Conservation (phyloP, 2,329 filamentous ascomycete species). For the Leptographium galeiforme region DNA sequence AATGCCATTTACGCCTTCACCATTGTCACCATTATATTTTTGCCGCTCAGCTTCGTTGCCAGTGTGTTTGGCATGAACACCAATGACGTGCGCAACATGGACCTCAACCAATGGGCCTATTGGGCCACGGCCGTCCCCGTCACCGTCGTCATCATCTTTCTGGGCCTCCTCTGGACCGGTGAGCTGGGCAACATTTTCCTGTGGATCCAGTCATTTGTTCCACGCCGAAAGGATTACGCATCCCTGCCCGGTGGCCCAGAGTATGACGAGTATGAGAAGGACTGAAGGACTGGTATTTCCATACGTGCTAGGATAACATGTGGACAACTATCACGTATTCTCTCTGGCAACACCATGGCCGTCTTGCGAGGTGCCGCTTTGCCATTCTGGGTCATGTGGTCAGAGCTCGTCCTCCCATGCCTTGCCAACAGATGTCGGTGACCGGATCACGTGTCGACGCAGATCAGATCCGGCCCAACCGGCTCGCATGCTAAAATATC, state of each 20-base stretch:
- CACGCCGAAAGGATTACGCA: background rate
- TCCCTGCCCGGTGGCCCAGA: background rate
- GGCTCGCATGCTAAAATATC: too few relatives aligned
- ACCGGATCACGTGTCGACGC: too few relatives aligned
- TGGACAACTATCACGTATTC: too few relatives aligned
- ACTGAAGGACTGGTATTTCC: too few relatives aligned
- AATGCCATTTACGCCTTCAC: conserved; percentile 36
- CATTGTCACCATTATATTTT: conserved; percentile 33
- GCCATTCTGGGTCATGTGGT: too few relatives aligned
- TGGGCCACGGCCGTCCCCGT: conserved; percentile 35
- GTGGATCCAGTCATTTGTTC: background rate
- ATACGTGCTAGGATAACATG: too few relatives aligned
- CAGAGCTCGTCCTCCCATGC: too few relatives aligned
- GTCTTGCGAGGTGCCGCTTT: too few relatives aligned
- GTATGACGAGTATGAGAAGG: too few relatives aligned
- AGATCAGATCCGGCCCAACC: too few relatives aligned
- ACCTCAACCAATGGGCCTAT: conserved; percentile 33
- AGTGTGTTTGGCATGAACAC: conserved; percentile 42
- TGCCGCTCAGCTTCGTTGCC: conserved; percentile 31
- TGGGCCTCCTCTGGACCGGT: conserved; percentile 27
- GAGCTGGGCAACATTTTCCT: conserved; percentile 17
- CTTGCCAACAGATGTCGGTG: too few relatives aligned
- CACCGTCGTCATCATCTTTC: conserved; percentile 25
- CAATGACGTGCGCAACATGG: conserved; percentile 34
- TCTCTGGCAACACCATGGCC: too few relatives aligned